Evolutionary conservation across 2,329 filamentous ascomycete genomes (phyloP).

Genomic region (Neobulgaria alba): DNA sequence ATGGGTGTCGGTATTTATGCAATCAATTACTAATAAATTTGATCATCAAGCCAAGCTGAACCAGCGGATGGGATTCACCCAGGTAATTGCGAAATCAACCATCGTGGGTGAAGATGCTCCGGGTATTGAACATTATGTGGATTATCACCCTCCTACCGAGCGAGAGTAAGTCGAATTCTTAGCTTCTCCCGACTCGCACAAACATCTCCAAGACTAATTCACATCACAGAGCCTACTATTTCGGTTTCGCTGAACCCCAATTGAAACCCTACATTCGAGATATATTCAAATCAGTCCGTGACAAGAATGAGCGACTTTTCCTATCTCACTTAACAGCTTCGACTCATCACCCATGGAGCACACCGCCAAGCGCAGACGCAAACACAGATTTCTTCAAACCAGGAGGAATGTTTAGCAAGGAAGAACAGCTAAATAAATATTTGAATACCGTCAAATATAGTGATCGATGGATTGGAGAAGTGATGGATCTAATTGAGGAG

Average conservation of each 20-base stretch:
- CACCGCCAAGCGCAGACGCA: conserved; percentile 26
- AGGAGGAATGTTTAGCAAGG: conserved; percentile 10
- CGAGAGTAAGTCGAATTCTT: not conserved
- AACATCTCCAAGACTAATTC: conserved; percentile 16
- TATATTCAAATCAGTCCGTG: conserved; percentile 26
- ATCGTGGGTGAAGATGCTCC: no score
- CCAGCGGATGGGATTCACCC: conserved; percentile 30
- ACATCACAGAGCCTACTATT: conserved; percentile 32
- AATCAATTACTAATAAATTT: conserved; percentile 32
- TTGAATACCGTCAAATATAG: conserved; percentile 34
- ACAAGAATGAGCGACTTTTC: conserved; percentile 29
- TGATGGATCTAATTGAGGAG: conserved; percentile 35
- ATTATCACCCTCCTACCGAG: conserved; percentile 10
- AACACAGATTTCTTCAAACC: conserved; percentile 29
- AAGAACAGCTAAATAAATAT: conserved; percentile 31
- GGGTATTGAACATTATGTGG: no score
- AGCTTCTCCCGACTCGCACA: not conserved
- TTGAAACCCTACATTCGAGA: conserved; percentile 33
- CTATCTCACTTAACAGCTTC: conserved; percentile 31
- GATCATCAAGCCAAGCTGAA: conserved; percentile 30
- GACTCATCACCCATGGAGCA: conserved; percentile 36
- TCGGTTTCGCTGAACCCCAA: conserved; percentile 35
- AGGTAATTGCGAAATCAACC: conserved; percentile 22
- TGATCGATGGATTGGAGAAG: conserved; percentile 32
- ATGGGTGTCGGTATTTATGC: conserved; percentile 32